Base-by-base conservation (phyloP, 257 asterid genomes). In the Rhazya stricta region DNA sequence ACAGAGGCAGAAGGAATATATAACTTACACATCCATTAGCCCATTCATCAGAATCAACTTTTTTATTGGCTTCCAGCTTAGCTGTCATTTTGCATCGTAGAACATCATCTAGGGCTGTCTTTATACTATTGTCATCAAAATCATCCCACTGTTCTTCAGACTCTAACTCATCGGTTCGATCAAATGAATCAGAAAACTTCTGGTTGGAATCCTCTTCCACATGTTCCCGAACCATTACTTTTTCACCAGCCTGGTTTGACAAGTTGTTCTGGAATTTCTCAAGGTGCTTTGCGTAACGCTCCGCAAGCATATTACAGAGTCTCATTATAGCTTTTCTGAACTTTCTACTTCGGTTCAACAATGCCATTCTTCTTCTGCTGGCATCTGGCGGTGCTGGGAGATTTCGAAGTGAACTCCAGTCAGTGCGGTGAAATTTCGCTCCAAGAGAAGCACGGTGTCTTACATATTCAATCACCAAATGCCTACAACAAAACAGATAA, bases 301-400 rank as follows among this genome's bases (percentile, higher is more conserved):
- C 86, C 15, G 91, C 86, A 79, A 94, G 96, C 79, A 84, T 45
- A 69, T 85, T 88, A 74, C 97, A 92, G 19, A 92, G 87, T 77
- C 83, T 89, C 94, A 91, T 83, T 69, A 89, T 71, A 71, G 96
- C 84, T 82, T 86, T 85, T 81, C 96, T 89, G 76, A 87, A 92
- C 74, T 84, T 84, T 63, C 10, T 7, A 79, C 65, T 80, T 57
- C 77, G 76, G 43, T 90, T 94, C 78, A 94, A 81, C 65, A 77
- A 15, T 46, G 97, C 71, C 92, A 94, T 92, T 89, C 99, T 90
- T 84, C 99, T 84, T 86, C 81, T 89, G 86, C 99, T 89, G 84
- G 87, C 71, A 67, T 80, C 81, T 74, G 93, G 96, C 66, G 96
- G 86, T 25, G 96, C 97, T 30, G 99, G 99, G 67, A 94, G 97